Evolutionary conservation across 139 green algal species (phyloP), one percentile per base, ranked within the genome.

Genomic region (Closterium sp.): DNA sequence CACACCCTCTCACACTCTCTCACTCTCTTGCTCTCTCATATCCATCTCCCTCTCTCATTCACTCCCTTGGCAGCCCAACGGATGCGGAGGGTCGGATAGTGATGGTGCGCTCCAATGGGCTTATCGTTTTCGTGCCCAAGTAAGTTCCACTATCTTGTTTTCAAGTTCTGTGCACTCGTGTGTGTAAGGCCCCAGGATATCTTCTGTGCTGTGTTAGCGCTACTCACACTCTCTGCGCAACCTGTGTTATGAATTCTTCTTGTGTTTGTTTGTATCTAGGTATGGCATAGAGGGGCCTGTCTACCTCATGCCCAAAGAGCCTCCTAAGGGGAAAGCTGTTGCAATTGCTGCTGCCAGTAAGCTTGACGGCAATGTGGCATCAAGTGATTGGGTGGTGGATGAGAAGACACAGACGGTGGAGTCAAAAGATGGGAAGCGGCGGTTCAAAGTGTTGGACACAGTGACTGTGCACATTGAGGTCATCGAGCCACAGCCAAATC

Each of bases 51-150:
- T n/a, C n/a, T 76, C 55, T 76, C 55, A 28, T 76, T 19, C n/a
- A 76, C 4, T 76, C 25, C 16, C 83, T 34, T 9, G 25, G 7
- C 91, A 94, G 94, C 2, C 93, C 91, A 23, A 91, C 96, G 31
- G 89, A 97, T 84, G 96, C 96, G 1, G 97, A 98, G 84, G 97
- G 97, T 0, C 91, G 97, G 2, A 96, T 99, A 34, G 95, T 96
- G 2, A 97, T 96, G 94, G 96, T 98, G 86, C 34, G 93, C 7
- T 33, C 85, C 16, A 98, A 99, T 90, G 97, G 97, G 1, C 88
- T 99, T 5, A 95, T 99, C 28, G 97, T 99, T 23, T 99, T 99
- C 93, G 97, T 99, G 55, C 98, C 98, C 69, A 98, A 98, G 91
- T 94, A 38, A 81, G 86, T 88, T 93, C 34, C 34, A 28, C 25